Conservation (phyloP, 192 early-diverging fungal genomes). For the Mortierella alpina region DNA sequence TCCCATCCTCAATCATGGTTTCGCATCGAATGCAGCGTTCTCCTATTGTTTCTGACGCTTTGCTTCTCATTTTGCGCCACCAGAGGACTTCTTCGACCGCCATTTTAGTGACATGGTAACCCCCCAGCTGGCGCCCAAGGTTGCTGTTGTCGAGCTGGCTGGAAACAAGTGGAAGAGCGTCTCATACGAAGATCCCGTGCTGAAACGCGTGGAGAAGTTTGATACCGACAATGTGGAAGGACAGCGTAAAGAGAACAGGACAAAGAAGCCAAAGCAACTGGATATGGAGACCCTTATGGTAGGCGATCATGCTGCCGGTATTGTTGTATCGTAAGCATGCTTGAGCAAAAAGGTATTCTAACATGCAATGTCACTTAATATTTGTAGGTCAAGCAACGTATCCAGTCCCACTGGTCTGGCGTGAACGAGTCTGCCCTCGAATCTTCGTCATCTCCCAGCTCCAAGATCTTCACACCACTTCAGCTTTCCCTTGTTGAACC, state of each 20-base stretch:
- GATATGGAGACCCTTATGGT: slow-evolving; percentile 40
- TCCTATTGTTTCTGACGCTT: neutral
- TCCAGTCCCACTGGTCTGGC: slow-evolving; percentile 35
- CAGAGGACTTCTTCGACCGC: slow-evolving; percentile 49
- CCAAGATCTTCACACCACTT: slow-evolving; percentile 61
- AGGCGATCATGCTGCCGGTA: neutral
- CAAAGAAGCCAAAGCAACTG: slow-evolving; percentile 26
- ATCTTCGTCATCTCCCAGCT: slow-evolving; percentile 2
- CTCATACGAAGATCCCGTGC: slow-evolving; percentile 42
- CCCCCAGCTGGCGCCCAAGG: slow-evolving; percentile 37
- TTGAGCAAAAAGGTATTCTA: neutral
- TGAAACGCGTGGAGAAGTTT: slow-evolving; percentile 43
- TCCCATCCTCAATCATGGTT: neutral
- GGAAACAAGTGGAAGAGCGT: slow-evolving; percentile 50
- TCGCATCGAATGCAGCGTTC: neutral
- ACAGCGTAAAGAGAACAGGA: slow-evolving; percentile 13
- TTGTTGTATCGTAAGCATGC: neutral
- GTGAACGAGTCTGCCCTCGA: slow-evolving; percentile 35
- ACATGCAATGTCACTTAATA: no score
- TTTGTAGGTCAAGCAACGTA: slow-evolving; percentile 46
- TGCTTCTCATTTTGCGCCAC: neutral
- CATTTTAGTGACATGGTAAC: slow-evolving; percentile 50
- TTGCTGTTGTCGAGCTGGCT: slow-evolving; percentile 41
- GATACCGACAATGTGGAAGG: slow-evolving; percentile 54
- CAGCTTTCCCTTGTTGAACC: slow-evolving; percentile 70